Evolutionary conservation across 2,329 filamentous ascomycete genomes (phyloP), one percentile per base, ranked within the genome.

Genomic region (Fusarium drepaniforme): DNA sequence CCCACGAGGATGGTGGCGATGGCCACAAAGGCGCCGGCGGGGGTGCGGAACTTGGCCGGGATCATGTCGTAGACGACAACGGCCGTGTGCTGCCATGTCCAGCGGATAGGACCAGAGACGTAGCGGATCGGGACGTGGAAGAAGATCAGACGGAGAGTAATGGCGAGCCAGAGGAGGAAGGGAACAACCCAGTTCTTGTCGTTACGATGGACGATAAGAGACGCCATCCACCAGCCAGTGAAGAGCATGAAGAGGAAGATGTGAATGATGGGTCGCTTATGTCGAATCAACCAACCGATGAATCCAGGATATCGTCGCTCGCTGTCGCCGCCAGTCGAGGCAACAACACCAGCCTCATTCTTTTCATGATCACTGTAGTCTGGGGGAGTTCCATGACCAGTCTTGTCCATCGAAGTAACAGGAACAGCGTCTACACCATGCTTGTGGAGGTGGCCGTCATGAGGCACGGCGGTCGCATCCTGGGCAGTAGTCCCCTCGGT

Each of bases 131-230:
- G 92, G 4, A 96, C 84, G 80, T 94, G 91, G 83, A 94, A 90
- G 81, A 93, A 93, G 80, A 97, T 75, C 59, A 97, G 82, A 38
- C 95, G 93, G 61, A 97, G 85, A 13, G 90, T 90, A 77, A 97
- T 91, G 75, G 86, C 88, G 56, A 97, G 89, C 87, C 93, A 97
- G 57, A 98, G 81, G 61, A 97, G 87, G 84, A 97, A 97, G 0
- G 95, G 95, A 60, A 96, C 90, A 67, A 97, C 84, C 95, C 95
- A 97, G 79, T 94, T 94, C 83, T 87, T 88, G 79, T 95, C 91
- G 69, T 92, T 77, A 69, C 90, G 90, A 81, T 96, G 94, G 64
- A 94, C 86, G 69, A 95, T 86, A 58, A 96, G 85, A 65, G 92
- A 90, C 8, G 93, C 91, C 74, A 96, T 92, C 93, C 93, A 96